Base-by-base conservation (phyloP, 1,284 basidiomycete genomes). In the Cystobasidiaceae sp. region DNA sequence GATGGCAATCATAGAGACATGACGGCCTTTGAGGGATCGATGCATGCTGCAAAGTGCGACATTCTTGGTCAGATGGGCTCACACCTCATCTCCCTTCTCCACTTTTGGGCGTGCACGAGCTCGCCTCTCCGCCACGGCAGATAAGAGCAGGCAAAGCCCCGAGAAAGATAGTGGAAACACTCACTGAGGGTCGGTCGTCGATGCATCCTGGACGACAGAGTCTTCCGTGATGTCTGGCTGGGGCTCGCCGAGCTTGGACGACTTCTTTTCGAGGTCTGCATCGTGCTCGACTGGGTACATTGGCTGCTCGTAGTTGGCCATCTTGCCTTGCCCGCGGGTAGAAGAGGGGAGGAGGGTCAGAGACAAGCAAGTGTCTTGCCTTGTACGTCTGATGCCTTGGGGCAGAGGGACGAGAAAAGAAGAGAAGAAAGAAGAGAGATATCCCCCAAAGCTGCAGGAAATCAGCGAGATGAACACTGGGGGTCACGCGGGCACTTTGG, bases 1-100 rank as follows among this genome's bases (percentile, higher is more conserved):
- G 28, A 63, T 63, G 30, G 60, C 60, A 63, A 63, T 63, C 60
- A 63, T 63, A 28, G 60, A 63, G 37, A 63, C 51, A 41, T 63
- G 60, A 30, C 60, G 33, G 1, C 60, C 60, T 39, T 63, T 63
- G 37, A 63, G 41, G 1, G 60, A 27, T 1, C 60, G 60, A 23
- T 63, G 60, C 50, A 63, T 41, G 37, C 59, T 61, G 44, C 34
- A 21, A 55, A 21, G 23, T 15, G 11, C 9, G 44, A 9, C 11
- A 23, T 15, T 15, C 9, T 15, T 21, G 44, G 46, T 23, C n/a
- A 23, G 15, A 23, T 25, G 4, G 28, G 21, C 4, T n/a, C 4
- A n/a, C 28, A 52, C 28, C 21, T n/a, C 19, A 33, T n/a, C n/a
- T n/a, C 25, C 27, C 9, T 28, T 4, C 27, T 52, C 11, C n/a